Evolutionary conservation across 257 asterid genomes (phyloP).

Genomic region (Solanum chilense): DNA sequence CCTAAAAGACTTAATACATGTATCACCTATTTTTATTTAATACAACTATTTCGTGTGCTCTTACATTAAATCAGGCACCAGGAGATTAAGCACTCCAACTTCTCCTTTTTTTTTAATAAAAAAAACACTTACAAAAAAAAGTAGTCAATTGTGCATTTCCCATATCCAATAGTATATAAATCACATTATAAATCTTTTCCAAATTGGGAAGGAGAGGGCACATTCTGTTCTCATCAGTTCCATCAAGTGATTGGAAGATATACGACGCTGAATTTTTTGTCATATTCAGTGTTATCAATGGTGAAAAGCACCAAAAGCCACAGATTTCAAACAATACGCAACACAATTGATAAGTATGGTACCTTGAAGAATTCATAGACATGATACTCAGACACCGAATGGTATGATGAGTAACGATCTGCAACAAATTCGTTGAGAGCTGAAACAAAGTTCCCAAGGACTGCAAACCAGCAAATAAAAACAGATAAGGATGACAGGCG

Average conservation of each 20-base stretch:
- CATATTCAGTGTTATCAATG: background rate
- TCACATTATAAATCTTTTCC: background rate
- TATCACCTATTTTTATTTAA: background rate
- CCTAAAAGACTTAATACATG: background rate
- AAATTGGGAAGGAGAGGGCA: background rate
- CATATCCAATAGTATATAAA: background rate
- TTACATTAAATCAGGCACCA: background rate
- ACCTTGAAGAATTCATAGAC: constrained; percentile 96
- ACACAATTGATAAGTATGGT: background rate
- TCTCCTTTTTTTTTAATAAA: background rate
- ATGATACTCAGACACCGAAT: constrained; percentile 74
- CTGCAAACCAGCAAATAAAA: constrained; percentile 36
- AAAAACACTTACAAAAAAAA: background rate
- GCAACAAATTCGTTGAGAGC: constrained; percentile 82
- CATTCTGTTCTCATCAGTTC: background rate
- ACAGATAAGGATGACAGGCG: background rate
- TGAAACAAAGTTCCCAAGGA: constrained; percentile 90
- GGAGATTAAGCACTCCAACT: background rate
- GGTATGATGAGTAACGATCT: constrained; percentile 54
- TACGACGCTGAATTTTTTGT: background rate
- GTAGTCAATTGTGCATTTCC: background rate
- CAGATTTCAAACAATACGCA: background rate
- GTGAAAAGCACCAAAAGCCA: background rate
- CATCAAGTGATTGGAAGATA: background rate
- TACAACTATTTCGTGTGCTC: background rate